phyloP scores from a whole-genome alignment of 352 stramenopile species.

The Phytophthora citricola region DNA sequence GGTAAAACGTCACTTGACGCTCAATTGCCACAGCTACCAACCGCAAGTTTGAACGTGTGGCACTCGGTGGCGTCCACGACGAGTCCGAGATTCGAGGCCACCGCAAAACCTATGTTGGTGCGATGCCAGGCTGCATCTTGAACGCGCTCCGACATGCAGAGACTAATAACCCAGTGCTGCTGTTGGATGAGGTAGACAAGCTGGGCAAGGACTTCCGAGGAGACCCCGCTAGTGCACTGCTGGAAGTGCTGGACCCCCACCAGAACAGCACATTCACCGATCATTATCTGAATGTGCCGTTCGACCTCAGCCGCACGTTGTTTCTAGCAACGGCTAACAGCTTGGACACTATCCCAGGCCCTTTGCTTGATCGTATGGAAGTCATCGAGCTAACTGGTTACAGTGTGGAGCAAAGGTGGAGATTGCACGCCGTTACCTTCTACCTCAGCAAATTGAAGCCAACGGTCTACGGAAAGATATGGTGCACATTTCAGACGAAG shows the following conservation, averaged over 20 bases:
- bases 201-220: constrained; percentile 77
- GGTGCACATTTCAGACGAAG: constrained; percentile 62
- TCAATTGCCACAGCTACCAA: constrained; percentile 81
- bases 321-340: constrained; percentile 90
- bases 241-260: constrained; percentile 89
- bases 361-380: constrained; percentile 88
- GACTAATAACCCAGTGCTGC: constrained; percentile 78
- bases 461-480: constrained; percentile 66
- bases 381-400: constrained; percentile 86
- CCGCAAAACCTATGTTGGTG: constrained; percentile 89
- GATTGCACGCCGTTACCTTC: constrained; percentile 78
- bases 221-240: constrained; percentile 69
- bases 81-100: constrained; percentile 88
- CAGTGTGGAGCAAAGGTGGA: constrained; percentile 83
- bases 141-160: constrained; percentile 78
- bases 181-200: constrained; percentile 92
- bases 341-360: constrained; percentile 76
- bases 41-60: constrained; percentile 79
- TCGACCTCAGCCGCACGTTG: constrained; percentile 85
- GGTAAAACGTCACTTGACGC: constrained; percentile 86
- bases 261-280: constrained; percentile 90
- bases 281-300: constrained; percentile 88
- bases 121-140: constrained; percentile 87
- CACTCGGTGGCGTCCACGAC: constrained; percentile 81
- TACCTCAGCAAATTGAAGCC: constrained; percentile 80